Conservation (phyloP, 768 basidiomycete genomes). For the Suillus americanus region DNA sequence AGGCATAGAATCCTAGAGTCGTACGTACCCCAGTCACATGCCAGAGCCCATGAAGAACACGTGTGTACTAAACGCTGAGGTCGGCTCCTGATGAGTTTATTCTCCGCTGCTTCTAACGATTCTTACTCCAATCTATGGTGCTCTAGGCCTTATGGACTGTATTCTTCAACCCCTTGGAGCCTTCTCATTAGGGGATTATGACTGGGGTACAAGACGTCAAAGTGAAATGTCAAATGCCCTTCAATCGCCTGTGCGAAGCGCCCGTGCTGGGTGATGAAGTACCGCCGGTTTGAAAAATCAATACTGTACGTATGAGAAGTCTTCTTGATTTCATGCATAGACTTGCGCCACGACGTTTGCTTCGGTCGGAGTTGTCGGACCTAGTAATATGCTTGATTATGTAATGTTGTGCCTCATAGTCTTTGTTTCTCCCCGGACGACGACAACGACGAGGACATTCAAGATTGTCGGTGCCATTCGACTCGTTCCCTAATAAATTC, state of each 20-base stretch:
- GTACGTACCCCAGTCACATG: not conserved
- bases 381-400: not conserved
- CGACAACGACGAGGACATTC: not conserved
- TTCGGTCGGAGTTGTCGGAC: slow-evolving; percentile 1
- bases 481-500: not conserved
- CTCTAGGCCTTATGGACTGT: not conserved
- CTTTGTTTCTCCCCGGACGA: not conserved
- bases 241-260: not conserved
- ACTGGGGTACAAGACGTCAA: not conserved
- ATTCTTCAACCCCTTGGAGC: not conserved
- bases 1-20: not conserved
- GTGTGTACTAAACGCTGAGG: not conserved
- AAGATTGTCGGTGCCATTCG: not conserved
- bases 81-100: not conserved
- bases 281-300: not conserved
- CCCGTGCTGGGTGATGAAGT: not conserved
- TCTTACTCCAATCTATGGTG: not conserved
- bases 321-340: not conserved
- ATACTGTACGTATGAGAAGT: not conserved
- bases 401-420: not conserved
- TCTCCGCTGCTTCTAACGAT: not conserved
- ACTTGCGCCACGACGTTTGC: not conserved
- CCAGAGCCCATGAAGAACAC: not conserved
- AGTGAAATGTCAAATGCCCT: not conserved
- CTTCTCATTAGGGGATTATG: not conserved